phyloP scores from a whole-genome alignment of 768 basidiomycete species.

The Rhodocollybia butyracea region DNA sequence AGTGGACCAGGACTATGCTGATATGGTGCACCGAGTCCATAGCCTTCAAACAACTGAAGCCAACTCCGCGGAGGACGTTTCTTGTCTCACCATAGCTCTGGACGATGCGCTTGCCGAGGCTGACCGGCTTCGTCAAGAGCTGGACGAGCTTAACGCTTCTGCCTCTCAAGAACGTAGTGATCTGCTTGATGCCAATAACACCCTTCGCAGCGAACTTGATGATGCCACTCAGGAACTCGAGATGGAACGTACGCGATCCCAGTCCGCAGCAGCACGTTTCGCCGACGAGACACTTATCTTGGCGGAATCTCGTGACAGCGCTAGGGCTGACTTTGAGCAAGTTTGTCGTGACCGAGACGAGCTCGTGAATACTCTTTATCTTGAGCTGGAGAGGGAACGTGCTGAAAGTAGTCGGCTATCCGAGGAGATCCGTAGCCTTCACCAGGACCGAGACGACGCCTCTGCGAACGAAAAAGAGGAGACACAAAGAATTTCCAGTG shows the following conservation, averaged over 20 bases:
- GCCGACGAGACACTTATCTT: no score
- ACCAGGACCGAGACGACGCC: neutral
- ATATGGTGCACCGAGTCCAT: neutral
- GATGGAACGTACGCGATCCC: no score
- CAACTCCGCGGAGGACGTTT: neutral
- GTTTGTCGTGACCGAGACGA: neutral
- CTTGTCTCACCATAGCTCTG: neutral
- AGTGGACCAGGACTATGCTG: neutral
- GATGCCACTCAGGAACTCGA: no score
- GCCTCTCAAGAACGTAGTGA: neutral
- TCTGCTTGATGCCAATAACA: no score
- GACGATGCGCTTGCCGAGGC: neutral
- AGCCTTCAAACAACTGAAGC: neutral
- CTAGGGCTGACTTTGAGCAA: neutral
- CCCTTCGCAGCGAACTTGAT: no score
- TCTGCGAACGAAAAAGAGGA: no score
- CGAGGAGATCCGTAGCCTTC: neutral
- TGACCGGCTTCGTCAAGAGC: neutral
- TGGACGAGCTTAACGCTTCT: neutral
- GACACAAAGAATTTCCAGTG: neutral
- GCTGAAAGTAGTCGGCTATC: neutral
- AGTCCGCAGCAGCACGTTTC: no score
- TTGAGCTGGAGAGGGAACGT: neutral
- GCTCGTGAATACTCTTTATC: neutral
- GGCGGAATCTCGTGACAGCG: no score